These are phyloP conservation scores for Phytophthora nicotianae DNA, from an alignment of 352 stramenopile genomes.

Conservation along the genomic window DNA sequence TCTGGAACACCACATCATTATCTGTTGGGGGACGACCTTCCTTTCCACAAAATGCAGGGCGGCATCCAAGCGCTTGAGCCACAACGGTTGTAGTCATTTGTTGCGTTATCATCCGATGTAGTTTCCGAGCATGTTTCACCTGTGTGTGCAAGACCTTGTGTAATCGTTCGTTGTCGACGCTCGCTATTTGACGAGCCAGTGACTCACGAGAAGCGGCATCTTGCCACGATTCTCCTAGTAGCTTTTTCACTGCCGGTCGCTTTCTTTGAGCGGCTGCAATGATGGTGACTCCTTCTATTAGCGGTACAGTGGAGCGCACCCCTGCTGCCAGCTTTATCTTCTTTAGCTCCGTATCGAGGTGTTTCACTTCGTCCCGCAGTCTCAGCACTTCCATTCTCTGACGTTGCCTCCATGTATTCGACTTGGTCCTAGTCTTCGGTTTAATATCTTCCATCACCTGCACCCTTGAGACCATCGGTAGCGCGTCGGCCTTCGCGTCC, in stretches of 20 bases:
- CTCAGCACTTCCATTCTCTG: conserved; percentile 19
- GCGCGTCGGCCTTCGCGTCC: neutral
- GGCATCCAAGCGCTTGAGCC: conserved; percentile 12
- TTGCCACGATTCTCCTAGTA: conserved; percentile 22
- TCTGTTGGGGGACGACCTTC: conserved; percentile 11
- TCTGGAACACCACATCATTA: conserved; percentile 25
- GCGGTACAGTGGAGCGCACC: conserved; percentile 23
- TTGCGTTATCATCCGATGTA: conserved; percentile 24
- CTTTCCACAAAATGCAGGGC: conserved; percentile 4
- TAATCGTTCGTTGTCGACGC: conserved; percentile 16
- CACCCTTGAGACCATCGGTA: neutral
- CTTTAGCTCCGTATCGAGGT: conserved; percentile 24
- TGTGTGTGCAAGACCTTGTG: conserved; percentile 21
- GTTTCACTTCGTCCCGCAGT: conserved; percentile 19
- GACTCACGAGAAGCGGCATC: conserved; percentile 22
- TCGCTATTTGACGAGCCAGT: conserved; percentile 14
- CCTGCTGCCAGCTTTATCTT: conserved; percentile 22
- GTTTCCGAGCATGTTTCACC: conserved; percentile 20
- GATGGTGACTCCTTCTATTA: neutral
- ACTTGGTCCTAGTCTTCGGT: conserved; percentile 17
- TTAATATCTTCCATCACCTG: neutral
- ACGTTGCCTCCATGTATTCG: conserved; percentile 29
- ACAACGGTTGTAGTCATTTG: conserved; percentile 13
- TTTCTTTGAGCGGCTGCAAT: neutral
- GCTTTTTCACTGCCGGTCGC: neutral